Conservation (phyloP, 768 basidiomycete genomes). For the Boletus coccyginus region DNA sequence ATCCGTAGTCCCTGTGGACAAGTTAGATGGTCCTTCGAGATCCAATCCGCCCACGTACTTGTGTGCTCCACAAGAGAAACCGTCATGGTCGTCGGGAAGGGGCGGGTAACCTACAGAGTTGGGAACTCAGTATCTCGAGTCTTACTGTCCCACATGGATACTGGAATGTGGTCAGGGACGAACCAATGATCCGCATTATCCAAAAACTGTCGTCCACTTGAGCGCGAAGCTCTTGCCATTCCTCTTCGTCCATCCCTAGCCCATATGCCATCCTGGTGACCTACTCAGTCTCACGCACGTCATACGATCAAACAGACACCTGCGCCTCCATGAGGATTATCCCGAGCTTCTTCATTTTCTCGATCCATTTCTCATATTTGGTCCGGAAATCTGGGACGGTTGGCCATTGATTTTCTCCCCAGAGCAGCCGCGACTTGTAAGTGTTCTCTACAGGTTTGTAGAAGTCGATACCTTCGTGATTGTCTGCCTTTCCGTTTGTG, state of each 20-base stretch:
- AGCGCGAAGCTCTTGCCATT: constrained; percentile 64
- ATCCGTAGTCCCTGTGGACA: constrained; percentile 76
- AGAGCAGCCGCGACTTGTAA: constrained; percentile 66
- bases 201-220: constrained; percentile 87
- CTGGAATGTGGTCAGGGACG: background rate
- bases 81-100: constrained; percentile 73
- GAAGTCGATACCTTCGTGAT: constrained; percentile 82
- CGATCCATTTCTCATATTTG: constrained; percentile 71
- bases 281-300: background rate
- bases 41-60: constrained; percentile 47
- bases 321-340: constrained; percentile 84
- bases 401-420: constrained; percentile 92
- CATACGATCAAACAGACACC: constrained; percentile 25
- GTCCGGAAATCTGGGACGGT: constrained; percentile 50
- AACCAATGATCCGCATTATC: constrained; percentile 84
- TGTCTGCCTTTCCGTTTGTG: constrained; percentile 80
- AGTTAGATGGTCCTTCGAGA: constrained; percentile 3
- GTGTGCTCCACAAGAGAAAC: constrained; percentile 88
- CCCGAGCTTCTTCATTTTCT: constrained; percentile 84
- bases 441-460: constrained; percentile 71
- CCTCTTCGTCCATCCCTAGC: constrained; percentile 65
- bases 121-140: background rate
- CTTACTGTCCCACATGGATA: background rate
- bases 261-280: constrained; percentile 72
- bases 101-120: constrained; percentile 75